A percentile compares a stretch with the other conserved stretches of the same genome.
These are phyloP conservation scores for Fusarium fujikuroi DNA, from an alignment of 2,329 filamentous ascomycete species.

Conservation along the genomic window DNA sequence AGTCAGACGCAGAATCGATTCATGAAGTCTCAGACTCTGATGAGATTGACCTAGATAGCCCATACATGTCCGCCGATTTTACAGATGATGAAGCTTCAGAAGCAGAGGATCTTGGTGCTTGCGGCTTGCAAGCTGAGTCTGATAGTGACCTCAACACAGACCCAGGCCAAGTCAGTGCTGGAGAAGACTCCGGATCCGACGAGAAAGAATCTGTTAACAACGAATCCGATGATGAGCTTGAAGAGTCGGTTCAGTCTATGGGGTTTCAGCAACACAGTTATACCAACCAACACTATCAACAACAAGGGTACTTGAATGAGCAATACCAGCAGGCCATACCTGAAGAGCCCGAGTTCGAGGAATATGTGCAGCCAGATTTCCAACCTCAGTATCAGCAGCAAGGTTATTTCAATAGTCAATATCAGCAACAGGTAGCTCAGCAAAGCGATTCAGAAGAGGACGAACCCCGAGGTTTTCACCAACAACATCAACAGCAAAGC, in stretches of 20 bases:
- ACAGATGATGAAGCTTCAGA: slow-evolving; percentile 3
- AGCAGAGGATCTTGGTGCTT: not conserved
- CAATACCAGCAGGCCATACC: not conserved
- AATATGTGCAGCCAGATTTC: not conserved
- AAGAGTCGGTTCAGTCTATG: not conserved
- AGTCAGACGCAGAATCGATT: not conserved
- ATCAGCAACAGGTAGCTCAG: not conserved
- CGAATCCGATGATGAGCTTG: not conserved
- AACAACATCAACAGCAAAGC: not conserved
- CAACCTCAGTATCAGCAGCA: not conserved
- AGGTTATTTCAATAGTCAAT: not conserved
- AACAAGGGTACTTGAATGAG: not conserved
- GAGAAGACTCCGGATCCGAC: not conserved
- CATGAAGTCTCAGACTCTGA: not conserved
- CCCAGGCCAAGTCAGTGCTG: not conserved
- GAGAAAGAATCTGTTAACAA: not conserved
- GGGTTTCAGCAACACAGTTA: not conserved
- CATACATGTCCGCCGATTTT: not conserved
- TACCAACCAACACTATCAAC: not conserved
- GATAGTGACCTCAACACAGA: not conserved
- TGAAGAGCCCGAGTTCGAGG: not conserved
- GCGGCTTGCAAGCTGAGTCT: not conserved
- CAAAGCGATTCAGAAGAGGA: not conserved
- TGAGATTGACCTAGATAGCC: not conserved
- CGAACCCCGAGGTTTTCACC: not conserved